Conservation (phyloP, 305 asterid genomes). For the Fraxinus angustifolia region DNA sequence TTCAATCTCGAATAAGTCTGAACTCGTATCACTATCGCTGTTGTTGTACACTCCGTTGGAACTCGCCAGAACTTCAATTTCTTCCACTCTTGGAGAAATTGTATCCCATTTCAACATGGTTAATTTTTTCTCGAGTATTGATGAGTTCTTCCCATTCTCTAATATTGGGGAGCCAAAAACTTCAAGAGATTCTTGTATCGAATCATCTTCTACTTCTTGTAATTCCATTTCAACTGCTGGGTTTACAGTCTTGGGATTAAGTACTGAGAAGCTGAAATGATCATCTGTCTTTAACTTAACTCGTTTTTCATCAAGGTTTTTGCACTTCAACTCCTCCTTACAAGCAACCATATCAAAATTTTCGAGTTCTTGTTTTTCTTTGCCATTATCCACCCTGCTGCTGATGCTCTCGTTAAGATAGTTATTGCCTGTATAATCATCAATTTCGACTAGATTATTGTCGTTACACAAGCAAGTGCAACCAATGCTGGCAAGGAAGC, state of each 20-base stretch:
- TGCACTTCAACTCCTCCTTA: constrained; percentile 20
- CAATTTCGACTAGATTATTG: constrained; percentile 48
- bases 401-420: constrained; percentile 16
- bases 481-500: constrained; percentile 55
- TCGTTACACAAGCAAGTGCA: constrained; percentile 60
- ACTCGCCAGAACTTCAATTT: constrained; percentile 36
- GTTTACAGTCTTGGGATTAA: constrained; percentile 27
- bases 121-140: constrained; percentile 31
- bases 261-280: constrained; percentile 35
- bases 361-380: constrained; percentile 20
- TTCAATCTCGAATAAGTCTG: constrained; percentile 84
- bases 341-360: constrained; percentile 4
- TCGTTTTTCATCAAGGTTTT: constrained; percentile 28
- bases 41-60: constrained; percentile 42
- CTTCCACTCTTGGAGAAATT: constrained; percentile 35
- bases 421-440: constrained; percentile 15
- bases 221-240: constrained; percentile 11
- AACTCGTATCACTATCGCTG: constrained; percentile 69
- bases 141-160: constrained; percentile 24
- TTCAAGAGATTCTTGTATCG: constrained; percentile 31
- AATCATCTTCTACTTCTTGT: constrained; percentile 19
- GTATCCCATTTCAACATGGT: constrained; percentile 51
- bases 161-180: constrained; percentile 44
- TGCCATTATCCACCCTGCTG: constrained; percentile 18
- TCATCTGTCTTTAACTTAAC: constrained; percentile 24